Percentiles rank a stretch among this genome's conserved stretches.
These are phyloP conservation scores for Chaetomium sp. DNA, from an alignment of 2,329 filamentous ascomycete genomes.

Conservation along the genomic window DNA sequence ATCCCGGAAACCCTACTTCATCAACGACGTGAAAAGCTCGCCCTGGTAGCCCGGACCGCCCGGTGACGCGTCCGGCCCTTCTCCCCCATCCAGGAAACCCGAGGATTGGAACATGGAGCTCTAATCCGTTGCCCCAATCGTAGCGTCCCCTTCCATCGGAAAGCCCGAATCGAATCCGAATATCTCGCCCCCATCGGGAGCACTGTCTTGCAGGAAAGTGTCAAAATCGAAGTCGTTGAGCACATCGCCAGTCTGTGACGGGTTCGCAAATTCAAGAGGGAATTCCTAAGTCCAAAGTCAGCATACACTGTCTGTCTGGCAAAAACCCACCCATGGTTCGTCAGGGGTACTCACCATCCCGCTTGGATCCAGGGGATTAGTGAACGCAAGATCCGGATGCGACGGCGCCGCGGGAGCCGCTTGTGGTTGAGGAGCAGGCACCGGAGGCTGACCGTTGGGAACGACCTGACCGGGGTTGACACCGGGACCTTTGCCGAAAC, in stretches of 20 bases:
- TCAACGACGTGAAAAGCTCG: too few species aligned
- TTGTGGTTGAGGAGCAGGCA: constrained; percentile 38
- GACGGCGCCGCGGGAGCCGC: constrained; percentile 39
- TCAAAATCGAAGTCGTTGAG: constrained; percentile 50
- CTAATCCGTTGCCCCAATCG: constrained; percentile 52
- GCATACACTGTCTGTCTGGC: too few species aligned
- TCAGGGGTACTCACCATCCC: constrained; percentile 35
- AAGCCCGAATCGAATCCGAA: constrained; percentile 53
- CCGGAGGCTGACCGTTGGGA: constrained; percentile 39
- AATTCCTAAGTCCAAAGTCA: too few species aligned
- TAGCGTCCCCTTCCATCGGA: constrained; percentile 50
- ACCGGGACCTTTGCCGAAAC: constrained; percentile 43
- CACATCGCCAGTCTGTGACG: constrained; percentile 22
- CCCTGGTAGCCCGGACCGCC: too few species aligned
- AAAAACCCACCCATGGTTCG: too few species aligned
- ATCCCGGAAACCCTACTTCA: too few species aligned
- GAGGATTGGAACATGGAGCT: not conserved
- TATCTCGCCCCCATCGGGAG: constrained; percentile 38
- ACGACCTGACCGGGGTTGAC: constrained; percentile 33
- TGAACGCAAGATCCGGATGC: constrained; percentile 43
- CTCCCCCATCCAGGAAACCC: not conserved
- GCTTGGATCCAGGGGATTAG: constrained; percentile 39
- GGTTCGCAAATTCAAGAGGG: too few species aligned
- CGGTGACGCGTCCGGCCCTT: not conserved
- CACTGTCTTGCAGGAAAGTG: constrained; percentile 56